Evolutionary conservation across 805 yeast genomes (phyloP), one percentile per base, ranked within the genome.

Genomic region (Saccharomycopsis fermentans): DNA sequence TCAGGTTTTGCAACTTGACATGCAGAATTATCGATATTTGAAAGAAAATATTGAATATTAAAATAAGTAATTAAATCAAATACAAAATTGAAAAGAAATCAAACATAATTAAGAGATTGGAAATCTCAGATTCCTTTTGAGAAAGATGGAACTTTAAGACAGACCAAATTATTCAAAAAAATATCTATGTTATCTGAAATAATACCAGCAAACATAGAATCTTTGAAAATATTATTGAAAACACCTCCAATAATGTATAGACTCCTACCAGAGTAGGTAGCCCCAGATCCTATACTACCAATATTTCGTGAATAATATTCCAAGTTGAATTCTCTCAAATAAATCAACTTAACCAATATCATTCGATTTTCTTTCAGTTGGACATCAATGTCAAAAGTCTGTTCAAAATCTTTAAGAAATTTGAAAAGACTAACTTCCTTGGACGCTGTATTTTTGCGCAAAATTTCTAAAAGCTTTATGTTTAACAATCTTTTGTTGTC

Each of bases 211-310:
- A 43, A 43, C 29, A 24, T 21, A 1, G 50, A 43, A n/a, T 43
- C 16, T 24, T 43, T 21, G 29, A 43, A 21, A 21, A 43, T 43
- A 43, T 43, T 43, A 29, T 43, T 43, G 26, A 53, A 43, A n/a
- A 53, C 39, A 9, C 59, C 59, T 8, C 59, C 59, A 26, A 52
- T 37, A 34, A 43, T 43, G 14, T 19, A 37, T 16, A 57, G 9
- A 19, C 40, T 57, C 16, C 50, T 40, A 16, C 36, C 26, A 5
- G 52, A 35, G 35, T 57, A 57, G 14, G 43, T 34, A 19, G 32
- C 36, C 1, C 50, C 24, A 26, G 51, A 29, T 36, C 58, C 58
- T 16, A 56, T 48, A 24, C 27, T 34, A 16, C 54, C 43, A 26
- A 12, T 12, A 19, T 26, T 12, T 19, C 27, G 29, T 43, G 26